Base-by-base conservation (phyloP, 192 early-diverging fungal species). In the Gryganskiella cystojenkinii region DNA sequence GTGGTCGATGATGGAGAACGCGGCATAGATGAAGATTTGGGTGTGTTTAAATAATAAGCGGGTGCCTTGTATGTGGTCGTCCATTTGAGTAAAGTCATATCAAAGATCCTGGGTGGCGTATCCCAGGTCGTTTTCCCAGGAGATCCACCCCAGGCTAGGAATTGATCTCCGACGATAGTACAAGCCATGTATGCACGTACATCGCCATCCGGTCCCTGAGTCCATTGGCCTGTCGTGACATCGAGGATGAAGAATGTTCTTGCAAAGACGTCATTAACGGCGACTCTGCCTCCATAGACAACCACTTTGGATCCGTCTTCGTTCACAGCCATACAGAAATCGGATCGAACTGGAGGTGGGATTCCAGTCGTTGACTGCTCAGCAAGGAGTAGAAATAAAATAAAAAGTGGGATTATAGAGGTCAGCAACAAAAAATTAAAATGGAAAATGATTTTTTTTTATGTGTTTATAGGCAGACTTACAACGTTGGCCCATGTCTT, bases 401-500 rank as follows among this genome's bases (percentile, higher is more conserved):
- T n/a, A n/a, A n/a, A n/a, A n/a, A n/a, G n/a, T n/a, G n/a, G n/a
- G n/a, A n/a, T n/a, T n/a, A n/a, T n/a, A n/a, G n/a, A n/a, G n/a
- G n/a, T n/a, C n/a, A n/a, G n/a, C n/a, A 53, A 3, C 9, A 53
- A 30, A 53, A 17, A n/a, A n/a, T n/a, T 56, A 35, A 56, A 33
- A 56, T 33, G 20, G 20, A 37, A 14, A 15, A 24, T 14, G 15
- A 56, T n/a, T n/a, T n/a, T n/a, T n/a, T n/a, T n/a, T n/a, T n/a
- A n/a, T n/a, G n/a, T n/a, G n/a, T n/a, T n/a, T n/a, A n/a, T n/a
- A n/a, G n/a, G n/a, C n/a, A n/a, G n/a, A 44, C 63, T 33, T 76
- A 76, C 72, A 57, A 76, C 62, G 57, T 61, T 76, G 15, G 59
- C 50, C 72, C 72, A 76, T 5, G n/a, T 22, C n/a, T 34, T 27